Evolutionary conservation across 208 protist species (phyloP).

Genomic region (Leishmania braziliensis): DNA sequence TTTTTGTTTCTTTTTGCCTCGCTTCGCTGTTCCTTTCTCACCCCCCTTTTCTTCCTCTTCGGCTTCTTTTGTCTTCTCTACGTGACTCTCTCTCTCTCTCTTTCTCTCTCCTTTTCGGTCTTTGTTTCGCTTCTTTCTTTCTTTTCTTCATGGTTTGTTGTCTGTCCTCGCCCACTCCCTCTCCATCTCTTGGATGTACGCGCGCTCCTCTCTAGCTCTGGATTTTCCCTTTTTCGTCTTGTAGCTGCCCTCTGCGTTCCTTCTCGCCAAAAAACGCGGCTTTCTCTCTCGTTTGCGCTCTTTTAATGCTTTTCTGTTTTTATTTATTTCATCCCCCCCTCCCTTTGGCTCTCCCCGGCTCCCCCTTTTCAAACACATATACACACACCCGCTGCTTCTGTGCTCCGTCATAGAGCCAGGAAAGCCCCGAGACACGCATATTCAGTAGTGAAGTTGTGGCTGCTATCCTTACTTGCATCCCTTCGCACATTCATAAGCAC

Average conservation of each 20-base stretch:
- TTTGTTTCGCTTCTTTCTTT: neutral
- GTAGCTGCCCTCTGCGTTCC: too few species aligned
- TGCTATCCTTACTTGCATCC: neutral
- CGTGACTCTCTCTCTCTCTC: neutral
- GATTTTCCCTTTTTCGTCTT: neutral
- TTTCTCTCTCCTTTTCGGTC: neutral
- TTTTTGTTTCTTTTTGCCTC: neutral
- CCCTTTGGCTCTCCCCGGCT: neutral
- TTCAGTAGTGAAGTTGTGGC: neutral
- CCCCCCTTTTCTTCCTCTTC: neutral
- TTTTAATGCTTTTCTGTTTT: neutral
- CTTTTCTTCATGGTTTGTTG: neutral
- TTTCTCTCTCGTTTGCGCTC: neutral
- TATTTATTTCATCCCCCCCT: neutral
- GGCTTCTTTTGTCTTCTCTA: neutral
- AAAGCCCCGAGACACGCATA: neutral
- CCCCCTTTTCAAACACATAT: neutral
- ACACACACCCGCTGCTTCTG: neutral
- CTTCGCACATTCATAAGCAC: neutral
- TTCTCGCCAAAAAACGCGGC: neutral
- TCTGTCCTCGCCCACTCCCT: neutral
- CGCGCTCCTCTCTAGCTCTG: too few species aligned
- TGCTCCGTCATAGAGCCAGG: neutral
- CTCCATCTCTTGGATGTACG: too few species aligned
- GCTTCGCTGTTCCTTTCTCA: neutral